A percentile compares a stretch with the other conserved stretches of the same genome.
These are phyloP conservation scores for Microdochium paspali DNA, from an alignment of 2,329 filamentous ascomycete genomes.

Conservation along the genomic window DNA sequence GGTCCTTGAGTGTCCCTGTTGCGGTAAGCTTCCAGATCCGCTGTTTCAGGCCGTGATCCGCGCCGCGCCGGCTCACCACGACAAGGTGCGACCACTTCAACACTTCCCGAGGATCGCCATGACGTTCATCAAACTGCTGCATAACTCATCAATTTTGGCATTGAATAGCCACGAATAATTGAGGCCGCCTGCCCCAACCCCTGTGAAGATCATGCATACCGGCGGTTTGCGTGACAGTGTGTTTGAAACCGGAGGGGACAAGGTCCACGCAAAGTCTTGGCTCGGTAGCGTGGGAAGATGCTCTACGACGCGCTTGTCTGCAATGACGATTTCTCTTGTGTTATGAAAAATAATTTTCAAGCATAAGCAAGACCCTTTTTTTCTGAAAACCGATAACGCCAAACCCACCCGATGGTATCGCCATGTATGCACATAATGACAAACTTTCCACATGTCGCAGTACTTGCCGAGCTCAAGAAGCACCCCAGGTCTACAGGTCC, in stretches of 20 bases:
- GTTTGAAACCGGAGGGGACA: too few relatives aligned
- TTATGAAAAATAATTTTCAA: background rate
- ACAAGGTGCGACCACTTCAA: too few relatives aligned
- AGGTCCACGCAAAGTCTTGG: too few relatives aligned
- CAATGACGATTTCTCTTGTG: background rate
- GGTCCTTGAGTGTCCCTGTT: background rate
- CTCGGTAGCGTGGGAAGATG: background rate
- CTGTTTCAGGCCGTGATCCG: background rate
- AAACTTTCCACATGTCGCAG: background rate
- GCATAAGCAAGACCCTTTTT: background rate
- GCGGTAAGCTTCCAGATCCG: background rate
- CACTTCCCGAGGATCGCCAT: too few relatives aligned
- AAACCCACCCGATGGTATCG: background rate
- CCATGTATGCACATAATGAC: constrained; percentile 1
- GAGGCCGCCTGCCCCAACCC: too few relatives aligned
- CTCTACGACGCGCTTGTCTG: background rate
- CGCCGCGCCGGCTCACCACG: background rate
- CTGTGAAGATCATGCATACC: too few relatives aligned
- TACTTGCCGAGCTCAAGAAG: background rate
- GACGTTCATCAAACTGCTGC: too few relatives aligned
- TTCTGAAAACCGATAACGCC: constrained; percentile 1
- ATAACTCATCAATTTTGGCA: too few relatives aligned
- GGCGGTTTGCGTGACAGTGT: too few relatives aligned
- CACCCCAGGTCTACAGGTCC: background rate
- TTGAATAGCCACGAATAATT: too few relatives aligned